Conservation (phyloP, 2,329 filamentous ascomycete species). For the Helminthosporium solani region DNA sequence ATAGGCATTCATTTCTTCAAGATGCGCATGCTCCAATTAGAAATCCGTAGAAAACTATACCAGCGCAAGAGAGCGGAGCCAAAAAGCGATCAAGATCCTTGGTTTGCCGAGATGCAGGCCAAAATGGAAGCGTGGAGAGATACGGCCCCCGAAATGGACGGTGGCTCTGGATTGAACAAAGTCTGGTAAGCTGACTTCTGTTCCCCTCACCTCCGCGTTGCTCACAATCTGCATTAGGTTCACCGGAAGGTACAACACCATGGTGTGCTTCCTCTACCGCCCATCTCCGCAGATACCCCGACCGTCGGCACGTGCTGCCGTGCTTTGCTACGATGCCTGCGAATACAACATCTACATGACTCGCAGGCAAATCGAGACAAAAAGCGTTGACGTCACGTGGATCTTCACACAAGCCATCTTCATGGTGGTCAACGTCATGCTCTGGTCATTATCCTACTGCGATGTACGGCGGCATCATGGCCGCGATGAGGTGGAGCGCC, state of each 20-base stretch:
- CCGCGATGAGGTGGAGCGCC: conserved; percentile 72
- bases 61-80: conserved; percentile 78
- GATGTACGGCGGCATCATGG: conserved; percentile 74
- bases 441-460: conserved; percentile 88
- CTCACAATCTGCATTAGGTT: conserved; percentile 53
- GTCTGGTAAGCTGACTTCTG: conserved; percentile 62
- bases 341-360: conserved; percentile 80
- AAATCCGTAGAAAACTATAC: conserved; percentile 84
- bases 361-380: conserved; percentile 73
- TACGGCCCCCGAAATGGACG: conserved; percentile 69
- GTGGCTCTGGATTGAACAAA: conserved; percentile 71
- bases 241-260: conserved; percentile 73
- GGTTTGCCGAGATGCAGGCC: conserved; percentile 78
- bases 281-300: conserved; percentile 90
- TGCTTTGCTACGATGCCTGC: conserved; percentile 79
- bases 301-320: conserved; percentile 75
- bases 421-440: conserved; percentile 85
- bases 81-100: conserved; percentile 76
- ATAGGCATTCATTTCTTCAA: conserved; percentile 91
- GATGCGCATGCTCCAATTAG: conserved; percentile 83
- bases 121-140: conserved; percentile 81
- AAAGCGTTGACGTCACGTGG: conserved; percentile 86
- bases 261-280: conserved; percentile 83
- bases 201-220: background rate
- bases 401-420: conserved; percentile 87